Evolutionary conservation across 2,329 filamentous ascomycete genomes (phyloP), one percentile per base, ranked within the genome.

Genomic region (Catunica adiposa): DNA sequence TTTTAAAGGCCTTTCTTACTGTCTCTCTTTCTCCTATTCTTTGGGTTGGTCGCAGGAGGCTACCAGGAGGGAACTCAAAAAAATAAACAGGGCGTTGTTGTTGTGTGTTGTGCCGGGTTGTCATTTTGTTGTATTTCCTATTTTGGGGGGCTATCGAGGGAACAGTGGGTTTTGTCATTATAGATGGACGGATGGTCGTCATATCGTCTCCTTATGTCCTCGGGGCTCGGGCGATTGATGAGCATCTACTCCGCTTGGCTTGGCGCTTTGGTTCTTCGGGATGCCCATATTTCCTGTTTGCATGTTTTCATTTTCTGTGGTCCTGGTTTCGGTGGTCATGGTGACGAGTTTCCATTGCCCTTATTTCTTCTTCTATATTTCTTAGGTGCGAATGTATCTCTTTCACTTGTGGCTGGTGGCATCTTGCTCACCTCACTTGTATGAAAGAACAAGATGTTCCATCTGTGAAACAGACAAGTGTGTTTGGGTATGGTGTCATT

Each of bases 51-150:
- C 11, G 11, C 17, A 25, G 50, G 31, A 38, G 17, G 31, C 17
- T 17, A 52, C 22, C 31, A 25, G 38, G 38, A 51, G 26, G 15
- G 50, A 52, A 52, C 17, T 38, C n/a, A 20, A 11, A 52, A 52
- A 52, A 29, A 52, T 20, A 51, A 51, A 25, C 20, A n/a, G 22
- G 20, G 23, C 29, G 50, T 29, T 20, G 17, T 48, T 52, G 26
- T 52, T 52, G 50, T 52, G 50, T 52, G 50, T 52, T 15, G 31
- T 52, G 29, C 50, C 50, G 31, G 50, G n/a, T 52, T 38, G 29
- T 34, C 29, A 34, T 38, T 29, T 37, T 52, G 9, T n/a, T 37
- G 22, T 52, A 29, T 52, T 52, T 17, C 34, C 31, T 52, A n/a
- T 38, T 52, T 52, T 14, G 17, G 50, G 31, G 20, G 50, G 50